These are phyloP conservation scores for Polyporus tsugae DNA, from an alignment of 1,284 basidiomycete genomes.

Conservation along the genomic window DNA sequence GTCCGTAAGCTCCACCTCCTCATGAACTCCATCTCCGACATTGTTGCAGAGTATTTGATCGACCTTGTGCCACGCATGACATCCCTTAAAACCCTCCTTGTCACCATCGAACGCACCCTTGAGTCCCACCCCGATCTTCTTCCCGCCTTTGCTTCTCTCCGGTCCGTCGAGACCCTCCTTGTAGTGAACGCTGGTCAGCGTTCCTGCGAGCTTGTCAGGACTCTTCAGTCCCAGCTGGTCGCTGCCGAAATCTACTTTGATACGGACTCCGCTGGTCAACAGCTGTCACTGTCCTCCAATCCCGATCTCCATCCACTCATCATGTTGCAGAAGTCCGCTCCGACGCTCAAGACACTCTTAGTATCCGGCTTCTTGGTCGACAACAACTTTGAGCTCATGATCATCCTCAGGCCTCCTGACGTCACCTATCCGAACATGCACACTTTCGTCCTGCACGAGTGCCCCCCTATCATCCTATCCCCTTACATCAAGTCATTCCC, in stretches of 20 bases:
- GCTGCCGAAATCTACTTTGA: not conserved
- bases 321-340: not conserved
- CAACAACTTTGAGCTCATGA: not conserved
- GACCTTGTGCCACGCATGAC: not conserved
- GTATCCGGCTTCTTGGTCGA: not conserved
- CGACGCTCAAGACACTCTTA: not conserved
- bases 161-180: not conserved
- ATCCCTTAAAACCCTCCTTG: not conserved
- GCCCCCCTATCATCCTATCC: not conserved
- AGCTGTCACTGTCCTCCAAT: not conserved
- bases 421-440: not conserved
- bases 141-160: not conserved
- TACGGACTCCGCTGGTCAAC: too few relatives aligned
- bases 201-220: not conserved
- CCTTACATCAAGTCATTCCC: not conserved
- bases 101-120: not conserved
- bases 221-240: not conserved
- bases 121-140: not conserved
- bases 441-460: not conserved
- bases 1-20: not conserved
- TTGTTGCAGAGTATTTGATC: not conserved
- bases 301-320: not conserved
- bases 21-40: not conserved
- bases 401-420: not conserved
- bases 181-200: not conserved